Evolutionary conservation across 129 eudicot species (phyloP).

Genomic region (Erigeron canadensis): DNA sequence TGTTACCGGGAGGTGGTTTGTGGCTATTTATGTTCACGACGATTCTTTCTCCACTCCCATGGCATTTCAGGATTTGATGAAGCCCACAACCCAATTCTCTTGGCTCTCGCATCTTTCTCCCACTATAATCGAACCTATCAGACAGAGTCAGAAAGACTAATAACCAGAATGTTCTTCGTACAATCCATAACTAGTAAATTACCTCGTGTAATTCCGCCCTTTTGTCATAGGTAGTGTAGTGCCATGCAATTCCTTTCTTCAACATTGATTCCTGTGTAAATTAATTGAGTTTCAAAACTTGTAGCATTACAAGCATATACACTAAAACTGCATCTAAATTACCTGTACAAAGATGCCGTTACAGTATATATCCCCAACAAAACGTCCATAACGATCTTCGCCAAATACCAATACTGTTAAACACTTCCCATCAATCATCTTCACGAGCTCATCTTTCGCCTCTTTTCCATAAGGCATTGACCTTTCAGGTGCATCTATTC

Average conservation of each 20-base stretch:
- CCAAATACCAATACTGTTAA: conserved; percentile 56
- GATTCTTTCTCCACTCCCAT: conserved; percentile 85
- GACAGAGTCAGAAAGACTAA: background rate
- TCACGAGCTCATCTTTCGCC: conserved; percentile 69
- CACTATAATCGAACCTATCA: conserved; percentile 43
- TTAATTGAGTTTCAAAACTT: background rate
- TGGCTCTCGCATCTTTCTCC: conserved; percentile 81
- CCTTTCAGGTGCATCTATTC: conserved; percentile 90
- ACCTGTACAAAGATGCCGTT: conserved; percentile 90
- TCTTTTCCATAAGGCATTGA: conserved; percentile 80
- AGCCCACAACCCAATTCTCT: conserved; percentile 82
- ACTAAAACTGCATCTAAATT: background rate
- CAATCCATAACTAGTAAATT: background rate
- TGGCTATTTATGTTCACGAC: conserved; percentile 34
- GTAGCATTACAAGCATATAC: conserved; percentile 11
- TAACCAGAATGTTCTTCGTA: background rate
- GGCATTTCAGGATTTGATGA: conserved; percentile 80
- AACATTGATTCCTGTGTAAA: conserved; percentile 56
- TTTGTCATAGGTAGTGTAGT: conserved; percentile 68
- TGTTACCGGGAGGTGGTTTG: background rate
- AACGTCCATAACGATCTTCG: conserved; percentile 69
- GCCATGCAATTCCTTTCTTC: conserved; percentile 95
- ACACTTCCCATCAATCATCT: conserved; percentile 58
- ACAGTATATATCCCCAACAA: conserved; percentile 82
- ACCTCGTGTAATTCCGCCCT: conserved; percentile 69